A percentile compares a stretch with the other conserved stretches of the same genome.
Evolutionary conservation across 2,329 filamentous ascomycete species (phyloP).

Genomic region (Cercospora sp.): DNA sequence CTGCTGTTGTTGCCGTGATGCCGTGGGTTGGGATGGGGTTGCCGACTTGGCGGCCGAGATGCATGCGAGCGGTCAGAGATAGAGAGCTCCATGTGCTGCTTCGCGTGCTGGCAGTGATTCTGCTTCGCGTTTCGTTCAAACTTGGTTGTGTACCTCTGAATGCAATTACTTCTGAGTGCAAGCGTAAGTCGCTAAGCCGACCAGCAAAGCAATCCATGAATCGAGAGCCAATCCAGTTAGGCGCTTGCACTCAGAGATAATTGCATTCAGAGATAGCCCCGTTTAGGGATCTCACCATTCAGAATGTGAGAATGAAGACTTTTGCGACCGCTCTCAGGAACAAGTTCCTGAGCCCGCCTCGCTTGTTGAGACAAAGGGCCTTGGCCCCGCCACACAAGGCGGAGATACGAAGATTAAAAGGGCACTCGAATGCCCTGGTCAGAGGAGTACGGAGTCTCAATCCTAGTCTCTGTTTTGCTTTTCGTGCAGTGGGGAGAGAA

Average conservation of each 20-base stretch:
- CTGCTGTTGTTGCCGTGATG: background rate
- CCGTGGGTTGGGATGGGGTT: background rate
- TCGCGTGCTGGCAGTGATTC: too few species aligned
- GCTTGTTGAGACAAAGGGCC: background rate
- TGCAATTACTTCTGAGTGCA: background rate
- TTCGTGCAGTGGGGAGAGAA: too few species aligned
- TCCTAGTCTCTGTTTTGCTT: too few species aligned
- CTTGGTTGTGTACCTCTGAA: background rate
- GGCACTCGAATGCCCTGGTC: background rate
- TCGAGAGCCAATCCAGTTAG: too few species aligned
- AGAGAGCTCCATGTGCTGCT: background rate
- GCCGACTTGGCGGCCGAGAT: background rate
- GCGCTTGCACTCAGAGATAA: background rate
- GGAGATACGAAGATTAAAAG: background rate
- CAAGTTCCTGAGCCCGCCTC: too few species aligned
- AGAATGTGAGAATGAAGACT: background rate
- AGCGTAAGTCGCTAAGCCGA: too few species aligned
- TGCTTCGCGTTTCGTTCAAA: too few species aligned
- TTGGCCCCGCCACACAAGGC: background rate
- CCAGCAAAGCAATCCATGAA: too few species aligned
- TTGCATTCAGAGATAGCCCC: background rate
- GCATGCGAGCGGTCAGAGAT: background rate
- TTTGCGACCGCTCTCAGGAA: background rate
- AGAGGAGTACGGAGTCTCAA: background rate
- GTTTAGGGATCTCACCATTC: too few species aligned